phyloP scores from a whole-genome alignment of 1,284 basidiomycete species.

The Ceratobasidium sp. region DNA sequence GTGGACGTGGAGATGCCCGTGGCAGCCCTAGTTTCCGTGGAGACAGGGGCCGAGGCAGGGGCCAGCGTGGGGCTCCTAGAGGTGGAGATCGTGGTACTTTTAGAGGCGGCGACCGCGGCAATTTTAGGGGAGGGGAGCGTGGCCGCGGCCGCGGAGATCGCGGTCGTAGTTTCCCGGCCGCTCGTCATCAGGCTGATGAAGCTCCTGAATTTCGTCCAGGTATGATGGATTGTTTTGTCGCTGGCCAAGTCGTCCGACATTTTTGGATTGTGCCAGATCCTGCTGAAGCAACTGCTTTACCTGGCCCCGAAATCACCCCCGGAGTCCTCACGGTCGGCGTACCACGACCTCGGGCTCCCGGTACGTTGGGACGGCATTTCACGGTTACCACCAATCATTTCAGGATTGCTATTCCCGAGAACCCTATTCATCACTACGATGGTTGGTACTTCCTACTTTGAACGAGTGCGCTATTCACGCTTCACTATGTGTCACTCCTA shows the following conservation, averaged over 20 bases:
- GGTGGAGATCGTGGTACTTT: background rate
- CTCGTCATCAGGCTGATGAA: background rate
- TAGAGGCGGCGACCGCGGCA: background rate
- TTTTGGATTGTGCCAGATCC: background rate
- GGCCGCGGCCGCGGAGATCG: background rate
- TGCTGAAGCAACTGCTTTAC: background rate
- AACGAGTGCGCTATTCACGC: background rate
- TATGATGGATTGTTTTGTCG: background rate
- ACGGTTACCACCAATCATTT: conserved; percentile 51
- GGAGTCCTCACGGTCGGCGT: background rate
- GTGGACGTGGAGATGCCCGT: too few relatives aligned
- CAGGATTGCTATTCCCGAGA: conserved; percentile 19
- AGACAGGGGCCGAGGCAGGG: background rate
- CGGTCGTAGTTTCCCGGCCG: background rate
- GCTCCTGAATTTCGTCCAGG: background rate
- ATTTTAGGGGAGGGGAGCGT: background rate
- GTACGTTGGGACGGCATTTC: conserved; percentile 59
- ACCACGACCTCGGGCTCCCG: conserved; percentile 44
- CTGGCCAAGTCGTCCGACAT: background rate
- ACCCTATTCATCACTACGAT: conserved; percentile 37
- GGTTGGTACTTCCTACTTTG: conserved; percentile 6
- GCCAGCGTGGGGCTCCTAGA: background rate
- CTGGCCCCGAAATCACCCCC: background rate
- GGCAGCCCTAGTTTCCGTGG: too few relatives aligned
- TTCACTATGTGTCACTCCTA: background rate